Conservation (phyloP, 2,329 filamentous ascomycete genomes). For the Verticillium longisporum region DNA sequence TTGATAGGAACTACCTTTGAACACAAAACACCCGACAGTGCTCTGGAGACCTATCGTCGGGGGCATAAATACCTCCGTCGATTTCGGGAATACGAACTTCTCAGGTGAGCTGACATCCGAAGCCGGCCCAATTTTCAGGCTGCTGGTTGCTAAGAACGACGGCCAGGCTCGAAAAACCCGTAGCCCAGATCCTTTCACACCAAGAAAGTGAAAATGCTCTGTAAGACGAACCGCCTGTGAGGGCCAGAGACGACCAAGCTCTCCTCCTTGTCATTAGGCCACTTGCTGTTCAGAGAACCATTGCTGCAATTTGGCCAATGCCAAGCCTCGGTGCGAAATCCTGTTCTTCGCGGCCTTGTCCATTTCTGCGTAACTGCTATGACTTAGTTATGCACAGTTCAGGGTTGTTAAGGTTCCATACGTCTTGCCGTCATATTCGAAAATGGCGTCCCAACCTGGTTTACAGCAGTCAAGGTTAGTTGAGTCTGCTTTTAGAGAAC, state of each 20-base stretch:
- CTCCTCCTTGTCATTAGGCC: not conserved
- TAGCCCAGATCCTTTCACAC: not conserved
- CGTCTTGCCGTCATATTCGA: constrained; percentile 88
- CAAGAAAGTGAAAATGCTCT: no score
- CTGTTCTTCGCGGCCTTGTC: constrained; percentile 79
- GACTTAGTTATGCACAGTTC: not conserved
- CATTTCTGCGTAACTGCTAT: constrained; percentile 80
- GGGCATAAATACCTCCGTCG: constrained; percentile 60
- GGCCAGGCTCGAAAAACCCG: not conserved
- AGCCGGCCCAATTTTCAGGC: not conserved
- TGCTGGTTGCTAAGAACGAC: not conserved
- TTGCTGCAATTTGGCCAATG: constrained; percentile 75
- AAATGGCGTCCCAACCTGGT: constrained; percentile 93
- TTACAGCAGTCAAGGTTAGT: not conserved
- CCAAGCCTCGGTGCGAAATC: constrained; percentile 84
- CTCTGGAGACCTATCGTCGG: constrained; percentile 69
- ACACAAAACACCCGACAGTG: constrained; percentile 37
- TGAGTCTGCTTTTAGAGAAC: constrained; percentile 4
- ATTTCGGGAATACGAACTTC: constrained; percentile 71
- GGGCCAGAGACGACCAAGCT: no score
- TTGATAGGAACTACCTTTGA: constrained; percentile 44
- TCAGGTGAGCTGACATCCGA: constrained; percentile 24
- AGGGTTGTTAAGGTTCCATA: constrained; percentile 24
- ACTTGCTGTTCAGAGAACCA: constrained; percentile 57
- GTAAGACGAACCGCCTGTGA: no score